phyloP scores from a whole-genome alignment of 1,284 basidiomycete genomes.

The Salmacisia buchloeana region DNA sequence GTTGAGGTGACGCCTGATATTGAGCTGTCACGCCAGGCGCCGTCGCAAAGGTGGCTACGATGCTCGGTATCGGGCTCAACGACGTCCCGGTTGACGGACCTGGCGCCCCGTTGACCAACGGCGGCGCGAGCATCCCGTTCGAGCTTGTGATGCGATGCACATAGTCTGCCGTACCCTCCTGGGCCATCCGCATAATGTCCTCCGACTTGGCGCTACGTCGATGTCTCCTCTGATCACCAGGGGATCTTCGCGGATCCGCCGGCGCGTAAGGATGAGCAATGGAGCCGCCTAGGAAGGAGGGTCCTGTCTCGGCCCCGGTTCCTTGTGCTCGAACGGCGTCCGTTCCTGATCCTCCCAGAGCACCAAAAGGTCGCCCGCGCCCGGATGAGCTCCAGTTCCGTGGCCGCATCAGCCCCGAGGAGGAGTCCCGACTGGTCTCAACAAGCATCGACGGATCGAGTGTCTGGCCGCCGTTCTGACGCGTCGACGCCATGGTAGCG shows the following conservation, averaged over 20 bases:
- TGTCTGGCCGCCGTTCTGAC: neutral
- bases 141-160: constrained; percentile 34
- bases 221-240: too few relatives aligned
- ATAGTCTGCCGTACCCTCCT: constrained; percentile 28
- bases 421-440: neutral
- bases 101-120: constrained; percentile 15
- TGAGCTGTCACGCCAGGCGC: neutral
- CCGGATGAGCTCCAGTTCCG: constrained; percentile 7
- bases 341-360: neutral
- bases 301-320: neutral
- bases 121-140: constrained; percentile 37
- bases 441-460: neutral
- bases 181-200: constrained; percentile 30
- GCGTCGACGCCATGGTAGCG: neutral
- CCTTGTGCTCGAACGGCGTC: neutral
- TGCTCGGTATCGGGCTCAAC: too few relatives aligned
- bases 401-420: neutral
- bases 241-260: constrained; percentile 7
- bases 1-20: neutral
- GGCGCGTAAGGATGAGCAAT: neutral
- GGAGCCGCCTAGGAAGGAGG: neutral
- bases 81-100: constrained; percentile 14
- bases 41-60: too few relatives aligned
- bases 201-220: constrained; percentile 31
- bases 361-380: neutral